Base-by-base conservation (phyloP, 768 basidiomycete species). In the Rhizopogon sp. region DNA sequence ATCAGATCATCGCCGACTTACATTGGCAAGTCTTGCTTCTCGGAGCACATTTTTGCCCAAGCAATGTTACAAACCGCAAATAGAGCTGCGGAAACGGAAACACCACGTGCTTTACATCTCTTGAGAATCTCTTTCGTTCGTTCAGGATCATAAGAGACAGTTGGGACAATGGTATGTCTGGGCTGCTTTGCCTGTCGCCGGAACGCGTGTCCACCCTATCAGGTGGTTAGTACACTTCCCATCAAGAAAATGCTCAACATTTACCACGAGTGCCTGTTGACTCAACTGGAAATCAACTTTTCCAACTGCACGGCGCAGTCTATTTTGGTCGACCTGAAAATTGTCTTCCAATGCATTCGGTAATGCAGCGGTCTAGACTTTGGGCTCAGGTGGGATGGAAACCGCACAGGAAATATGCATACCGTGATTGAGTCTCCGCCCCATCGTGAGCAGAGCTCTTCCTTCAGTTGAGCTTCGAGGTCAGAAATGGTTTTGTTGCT, bases 51-150 rank as follows among this genome's bases (percentile, higher is more conserved):
- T 60, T 79, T 75, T 3, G 80, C 79, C 88, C 88, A 90, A 5
- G 87, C 89, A 39, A 89, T 65, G 63, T 87, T 88, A 65, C 84
- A 85, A 10, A 90, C 70, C 3, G 88, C 85, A 64, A 92, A 92
- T 41, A 90, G 70, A 22, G 84, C 85, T 56, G 82, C 82, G 0
- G 88, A 85, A 58, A 92, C 85, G 7, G 88, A 89, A 7, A 90
- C 85, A 0, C 83, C 84, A 41, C 83, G 73, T 1, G 73, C 62
- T 69, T 92, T 92, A 75, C 90, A 92, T 54, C 76, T 79, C 60
- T 77, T 80, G 46, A 93, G 72, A 44, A 90, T 86, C 13, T 65
- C 65, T 60, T 79, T 84, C 1, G 90, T 90, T 31, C 74, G 75
- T 16, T 74, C 73, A 35, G 71, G 60, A 39, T 80, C 75, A 63